These are phyloP conservation scores for Hypoxylon sp. DNA, from an alignment of 2,329 filamentous ascomycete genomes.

Conservation along the genomic window DNA sequence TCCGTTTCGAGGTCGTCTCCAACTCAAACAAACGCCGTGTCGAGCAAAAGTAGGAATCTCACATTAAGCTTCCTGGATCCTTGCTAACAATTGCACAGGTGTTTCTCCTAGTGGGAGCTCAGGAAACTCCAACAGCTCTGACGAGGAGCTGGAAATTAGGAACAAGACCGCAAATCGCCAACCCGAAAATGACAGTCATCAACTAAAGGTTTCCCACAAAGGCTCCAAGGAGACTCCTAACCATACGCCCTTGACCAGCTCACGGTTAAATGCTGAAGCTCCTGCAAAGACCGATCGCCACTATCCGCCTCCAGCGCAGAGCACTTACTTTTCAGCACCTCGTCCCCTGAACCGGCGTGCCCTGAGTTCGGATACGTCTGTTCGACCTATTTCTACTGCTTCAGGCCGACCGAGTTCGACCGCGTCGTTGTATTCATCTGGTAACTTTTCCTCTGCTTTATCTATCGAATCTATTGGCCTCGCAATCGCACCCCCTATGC, in stretches of 20 bases:
- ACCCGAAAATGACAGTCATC: conserved; percentile 32
- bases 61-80: conserved; percentile 23
- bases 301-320: conserved; percentile 45
- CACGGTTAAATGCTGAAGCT: conserved; percentile 36
- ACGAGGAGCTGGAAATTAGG: conserved; percentile 43
- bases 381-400: conserved; percentile 17
- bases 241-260: conserved; percentile 41
- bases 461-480: conserved; percentile 45
- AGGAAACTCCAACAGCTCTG: conserved; percentile 38
- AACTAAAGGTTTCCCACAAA: conserved; percentile 35
- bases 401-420: conserved; percentile 29
- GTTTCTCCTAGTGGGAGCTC: conserved; percentile 27
- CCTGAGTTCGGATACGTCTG: conserved; percentile 28
- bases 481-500: conserved; percentile 44
- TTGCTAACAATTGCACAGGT: conserved; percentile 31
- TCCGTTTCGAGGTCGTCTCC: conserved; percentile 36
- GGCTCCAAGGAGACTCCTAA: conserved; percentile 41
- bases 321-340: conserved; percentile 46
- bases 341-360: conserved; percentile 41
- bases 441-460: conserved; percentile 40
- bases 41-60: conserved; percentile 41
- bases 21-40: conserved; percentile 32
- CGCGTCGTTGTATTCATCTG: conserved; percentile 28
- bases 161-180: conserved; percentile 29
- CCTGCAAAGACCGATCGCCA: conserved; percentile 39